These are phyloP conservation scores for Omphalotus guepiniiformis DNA, from an alignment of 768 basidiomycete genomes.

Conservation along the genomic window DNA sequence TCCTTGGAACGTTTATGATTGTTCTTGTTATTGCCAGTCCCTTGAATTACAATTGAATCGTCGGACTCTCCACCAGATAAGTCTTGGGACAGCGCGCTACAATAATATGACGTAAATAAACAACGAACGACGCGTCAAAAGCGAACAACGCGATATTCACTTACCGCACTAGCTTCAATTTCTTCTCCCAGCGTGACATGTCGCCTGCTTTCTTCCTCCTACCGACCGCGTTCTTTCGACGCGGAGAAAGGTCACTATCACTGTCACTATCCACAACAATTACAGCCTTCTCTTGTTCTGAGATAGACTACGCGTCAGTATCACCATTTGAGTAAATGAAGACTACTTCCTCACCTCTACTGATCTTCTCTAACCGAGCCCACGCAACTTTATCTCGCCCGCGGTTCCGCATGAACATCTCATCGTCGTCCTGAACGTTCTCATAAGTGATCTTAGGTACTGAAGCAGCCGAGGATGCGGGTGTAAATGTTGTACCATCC, in stretches of 20 bases:
- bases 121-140: slow-evolving; percentile 4
- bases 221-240: slow-evolving; percentile 21
- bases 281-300: slow-evolving; percentile 9
- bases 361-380: slow-evolving; percentile 53
- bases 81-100: slow-evolving; percentile 37
- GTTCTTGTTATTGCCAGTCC: slow-evolving; percentile 32
- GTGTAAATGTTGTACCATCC: slow-evolving; percentile 13
- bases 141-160: too few species aligned
- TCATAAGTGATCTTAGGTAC: slow-evolving; percentile 15
- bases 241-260: slow-evolving; percentile 29
- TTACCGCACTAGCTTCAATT: slow-evolving; percentile 37
- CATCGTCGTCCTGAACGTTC: slow-evolving; percentile 55
- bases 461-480: slow-evolving; percentile 19
- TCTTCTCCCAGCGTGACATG: slow-evolving; percentile 40
- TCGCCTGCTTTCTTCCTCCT: slow-evolving; percentile 35
- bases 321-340: too few species aligned
- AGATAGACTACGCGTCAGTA: neutral
- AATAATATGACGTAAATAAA: slow-evolving; percentile 2
- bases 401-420: slow-evolving; percentile 64
- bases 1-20: slow-evolving; percentile 31
- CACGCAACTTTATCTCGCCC: slow-evolving; percentile 53
- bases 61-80: slow-evolving; percentile 25
- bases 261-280: slow-evolving; percentile 17
- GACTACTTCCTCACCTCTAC: slow-evolving; percentile 41
- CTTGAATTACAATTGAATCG: slow-evolving; percentile 43